Evolutionary conservation across 1,284 basidiomycete species (phyloP).

Genomic region (Phellopilus nigrolimitatus): DNA sequence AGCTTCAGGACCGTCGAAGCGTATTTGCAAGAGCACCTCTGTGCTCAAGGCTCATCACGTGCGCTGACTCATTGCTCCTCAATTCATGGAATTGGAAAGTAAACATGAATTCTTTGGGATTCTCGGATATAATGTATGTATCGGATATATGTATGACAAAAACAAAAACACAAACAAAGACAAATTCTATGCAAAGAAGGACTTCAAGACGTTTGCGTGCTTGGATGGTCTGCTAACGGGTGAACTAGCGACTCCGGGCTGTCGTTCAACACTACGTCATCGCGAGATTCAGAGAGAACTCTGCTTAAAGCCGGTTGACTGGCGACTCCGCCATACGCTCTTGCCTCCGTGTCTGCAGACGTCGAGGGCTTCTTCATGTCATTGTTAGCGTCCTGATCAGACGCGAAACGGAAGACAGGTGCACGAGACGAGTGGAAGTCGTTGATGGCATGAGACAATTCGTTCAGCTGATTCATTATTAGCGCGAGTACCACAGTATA

Average conservation of each 20-base stretch:
- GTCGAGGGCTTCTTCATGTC: neutral
- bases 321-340: neutral
- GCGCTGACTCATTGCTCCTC: too few species aligned
- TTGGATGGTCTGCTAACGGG: neutral
- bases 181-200: too few species aligned
- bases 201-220: too few species aligned
- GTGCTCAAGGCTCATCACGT: too few species aligned
- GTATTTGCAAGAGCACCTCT: too few species aligned
- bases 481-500: neutral
- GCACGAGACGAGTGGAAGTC: conserved; percentile 19
- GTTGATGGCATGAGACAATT: conserved; percentile 16
- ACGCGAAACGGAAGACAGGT: conserved; percentile 12
- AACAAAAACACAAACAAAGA: too few species aligned
- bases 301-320: neutral
- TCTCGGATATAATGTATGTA: too few species aligned
- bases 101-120: too few species aligned
- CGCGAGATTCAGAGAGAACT: conserved; percentile 3
- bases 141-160: too few species aligned
- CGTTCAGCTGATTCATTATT: conserved; percentile 7
- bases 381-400: neutral
- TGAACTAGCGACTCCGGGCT: conserved; percentile 9
- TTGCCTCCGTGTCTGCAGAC: neutral
- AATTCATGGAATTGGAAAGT: too few species aligned
- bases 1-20: too few species aligned
- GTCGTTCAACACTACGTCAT: conserved; percentile 15